Evolutionary conservation across 78 protist species (phyloP).

Genomic region (Dictyostelium discoideum): DNA sequence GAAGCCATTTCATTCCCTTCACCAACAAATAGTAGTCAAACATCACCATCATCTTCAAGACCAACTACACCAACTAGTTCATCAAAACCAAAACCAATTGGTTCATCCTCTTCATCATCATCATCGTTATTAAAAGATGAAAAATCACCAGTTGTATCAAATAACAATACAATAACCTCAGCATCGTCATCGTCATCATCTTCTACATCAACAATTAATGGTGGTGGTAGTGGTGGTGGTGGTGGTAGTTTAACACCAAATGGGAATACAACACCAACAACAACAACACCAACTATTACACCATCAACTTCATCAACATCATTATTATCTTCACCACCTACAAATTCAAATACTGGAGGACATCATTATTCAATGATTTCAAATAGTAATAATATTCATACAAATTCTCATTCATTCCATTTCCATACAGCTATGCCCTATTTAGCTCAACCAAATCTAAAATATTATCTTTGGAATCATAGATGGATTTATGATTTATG

Average conservation of each 20-base stretch:
- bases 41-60: slow-evolving; percentile 9
- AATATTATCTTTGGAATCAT: slow-evolving; percentile 41
- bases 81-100: slow-evolving; percentile 21
- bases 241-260: neutral
- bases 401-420: slow-evolving; percentile 60
- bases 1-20: slow-evolving; percentile 8
- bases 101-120: slow-evolving; percentile 6
- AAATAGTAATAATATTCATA: slow-evolving; percentile 22
- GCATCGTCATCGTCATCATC: neutral
- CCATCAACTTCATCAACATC: neutral
- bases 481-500: slow-evolving; percentile 72
- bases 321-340: neutral
- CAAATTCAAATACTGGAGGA: neutral
- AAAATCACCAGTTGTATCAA: slow-evolving; percentile 19
- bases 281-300: neutral
- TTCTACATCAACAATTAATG: neutral
- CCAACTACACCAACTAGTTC: slow-evolving; percentile 16
- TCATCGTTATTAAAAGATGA: neutral
- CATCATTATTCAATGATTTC: neutral
- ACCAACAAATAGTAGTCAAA: neutral
- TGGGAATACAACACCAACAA: neutral
- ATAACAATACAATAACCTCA: neutral
- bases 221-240: neutral
- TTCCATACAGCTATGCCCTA: slow-evolving; percentile 33
- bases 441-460: slow-evolving; percentile 33